Percentiles rank a stretch among this genome's conserved stretches.
Evolutionary conservation across 352 stramenopile genomes (phyloP).

Genomic region (Saprolegnia parasitica): DNA sequence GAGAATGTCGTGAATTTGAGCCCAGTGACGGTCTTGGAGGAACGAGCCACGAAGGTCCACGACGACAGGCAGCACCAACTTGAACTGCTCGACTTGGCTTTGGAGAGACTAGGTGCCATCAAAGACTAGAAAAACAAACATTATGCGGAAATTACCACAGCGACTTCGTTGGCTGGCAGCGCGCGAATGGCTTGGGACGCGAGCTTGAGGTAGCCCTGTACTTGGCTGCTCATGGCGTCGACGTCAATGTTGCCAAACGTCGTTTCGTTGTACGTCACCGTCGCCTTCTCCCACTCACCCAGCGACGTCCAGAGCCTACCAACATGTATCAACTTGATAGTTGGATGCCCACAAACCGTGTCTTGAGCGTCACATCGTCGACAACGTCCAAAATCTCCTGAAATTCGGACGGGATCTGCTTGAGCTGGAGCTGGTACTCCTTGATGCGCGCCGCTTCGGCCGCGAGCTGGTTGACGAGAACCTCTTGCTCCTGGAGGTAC

Average conservation of each 20-base stretch:
- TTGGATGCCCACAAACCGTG: not conserved
- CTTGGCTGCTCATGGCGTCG: conserved; percentile 78
- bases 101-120: conserved; percentile 50
- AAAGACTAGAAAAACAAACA: not conserved
- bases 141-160: conserved; percentile 36
- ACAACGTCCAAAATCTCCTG: conserved; percentile 85
- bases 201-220: conserved; percentile 84
- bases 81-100: conserved; percentile 86
- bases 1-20: conserved; percentile 63
- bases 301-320: conserved; percentile 83
- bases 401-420: conserved; percentile 85
- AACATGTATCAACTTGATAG: conserved; percentile 19
- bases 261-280: conserved; percentile 66
- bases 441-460: conserved; percentile 80
- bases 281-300: conserved; percentile 79
- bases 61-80: conserved; percentile 75
- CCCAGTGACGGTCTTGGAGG: conserved; percentile 75
- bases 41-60: conserved; percentile 58
- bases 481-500: conserved; percentile 68
- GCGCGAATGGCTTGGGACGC: conserved; percentile 83
- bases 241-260: conserved; percentile 89
- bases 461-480: conserved; percentile 62
- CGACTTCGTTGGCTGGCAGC: conserved; percentile 81
- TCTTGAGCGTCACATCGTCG: conserved; percentile 85
- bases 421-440: conserved; percentile 85